Percentiles rank a stretch among this genome's conserved stretches.
phyloP scores from a whole-genome alignment of 495 filamentous ascomycete species.

The Bryoglossum gracile region DNA sequence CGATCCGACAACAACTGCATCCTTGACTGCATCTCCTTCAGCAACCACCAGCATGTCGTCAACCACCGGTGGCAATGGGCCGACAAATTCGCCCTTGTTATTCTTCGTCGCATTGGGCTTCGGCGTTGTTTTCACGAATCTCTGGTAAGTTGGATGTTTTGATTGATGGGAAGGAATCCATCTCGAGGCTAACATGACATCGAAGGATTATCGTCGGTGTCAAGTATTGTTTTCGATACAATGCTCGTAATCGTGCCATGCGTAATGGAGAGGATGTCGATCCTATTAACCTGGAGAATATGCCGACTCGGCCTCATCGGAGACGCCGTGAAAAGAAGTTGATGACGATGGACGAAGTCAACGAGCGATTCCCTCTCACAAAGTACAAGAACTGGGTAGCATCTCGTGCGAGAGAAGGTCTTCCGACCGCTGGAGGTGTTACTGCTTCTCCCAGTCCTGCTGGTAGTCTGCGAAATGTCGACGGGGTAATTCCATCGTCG shows the following conservation, averaged over 20 bases:
- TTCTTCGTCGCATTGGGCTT: slow-evolving; percentile 98
- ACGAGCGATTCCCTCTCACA: slow-evolving; percentile 87
- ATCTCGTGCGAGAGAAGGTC: slow-evolving; percentile 70
- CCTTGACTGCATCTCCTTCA: background rate
- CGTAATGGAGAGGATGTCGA: slow-evolving; percentile 80
- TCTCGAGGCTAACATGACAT: slow-evolving; percentile 11
- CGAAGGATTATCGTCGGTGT: slow-evolving; percentile 97
- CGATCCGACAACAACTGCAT: background rate
- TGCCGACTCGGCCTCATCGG: slow-evolving; percentile 67
- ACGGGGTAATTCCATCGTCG: slow-evolving; percentile 36
- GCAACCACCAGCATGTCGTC: slow-evolving; percentile 2
- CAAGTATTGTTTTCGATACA: slow-evolving; percentile 98
- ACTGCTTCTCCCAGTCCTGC: slow-evolving; percentile 64
- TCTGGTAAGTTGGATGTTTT: slow-evolving; percentile 67
- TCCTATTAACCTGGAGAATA: slow-evolving; percentile 71
- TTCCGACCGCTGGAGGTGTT: slow-evolving; percentile 80
- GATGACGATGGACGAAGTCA: slow-evolving; percentile 98
- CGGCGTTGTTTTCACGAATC: slow-evolving; percentile 96
- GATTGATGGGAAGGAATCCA: too few relatives aligned
- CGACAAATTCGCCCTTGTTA: slow-evolving; percentile 84
- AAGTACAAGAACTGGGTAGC: slow-evolving; percentile 97
- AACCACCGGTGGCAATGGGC: slow-evolving; percentile 25
- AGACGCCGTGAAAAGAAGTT: slow-evolving; percentile 91
- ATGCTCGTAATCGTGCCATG: slow-evolving; percentile 79
- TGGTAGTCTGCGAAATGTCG: slow-evolving; percentile 56